Evolutionary conservation across 306 rosid species (phyloP).

Genomic region (Rosa multiflora): DNA sequence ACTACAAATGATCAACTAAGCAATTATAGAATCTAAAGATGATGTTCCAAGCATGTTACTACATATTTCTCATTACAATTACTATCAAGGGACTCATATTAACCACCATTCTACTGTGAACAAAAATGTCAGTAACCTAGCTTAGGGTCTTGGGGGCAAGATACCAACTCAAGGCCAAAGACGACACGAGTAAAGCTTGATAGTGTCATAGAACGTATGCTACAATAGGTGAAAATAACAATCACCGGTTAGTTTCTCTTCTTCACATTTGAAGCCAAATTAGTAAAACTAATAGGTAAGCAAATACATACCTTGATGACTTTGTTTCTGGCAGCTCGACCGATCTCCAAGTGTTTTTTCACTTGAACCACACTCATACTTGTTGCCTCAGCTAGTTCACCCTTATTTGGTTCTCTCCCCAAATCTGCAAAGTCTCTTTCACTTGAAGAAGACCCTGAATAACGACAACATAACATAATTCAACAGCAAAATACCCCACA

Average conservation of each 20-base stretch:
- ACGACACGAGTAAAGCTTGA: constrained; percentile 84
- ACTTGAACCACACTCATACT: constrained; percentile 53
- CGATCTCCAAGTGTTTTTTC: constrained; percentile 61
- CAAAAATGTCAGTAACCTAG: neutral
- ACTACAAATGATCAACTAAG: too few relatives aligned
- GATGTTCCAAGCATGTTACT: neutral
- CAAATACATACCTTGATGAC: constrained; percentile 74
- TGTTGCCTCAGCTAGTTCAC: constrained; percentile 62
- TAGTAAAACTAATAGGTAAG: neutral
- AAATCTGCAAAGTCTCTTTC: constrained; percentile 56
- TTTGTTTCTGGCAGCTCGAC: constrained; percentile 84
- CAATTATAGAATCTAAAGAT: too few relatives aligned
- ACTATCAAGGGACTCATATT: too few relatives aligned
- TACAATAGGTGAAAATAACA: constrained; percentile 42
- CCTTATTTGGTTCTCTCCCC: constrained; percentile 62
- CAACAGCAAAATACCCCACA: neutral
- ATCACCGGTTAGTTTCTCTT: constrained; percentile 22
- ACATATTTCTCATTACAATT: too few relatives aligned
- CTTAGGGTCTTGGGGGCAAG: constrained; percentile 3
- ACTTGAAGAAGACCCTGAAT: constrained; percentile 61
- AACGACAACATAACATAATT: constrained; percentile 7
- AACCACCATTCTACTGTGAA: too few relatives aligned
- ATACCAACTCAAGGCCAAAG: constrained; percentile 89
- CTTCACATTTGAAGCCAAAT: neutral
- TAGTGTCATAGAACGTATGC: constrained; percentile 89